These are phyloP conservation scores for Ustulina deusta DNA, from an alignment of 2,329 filamentous ascomycete genomes.

Conservation along the genomic window DNA sequence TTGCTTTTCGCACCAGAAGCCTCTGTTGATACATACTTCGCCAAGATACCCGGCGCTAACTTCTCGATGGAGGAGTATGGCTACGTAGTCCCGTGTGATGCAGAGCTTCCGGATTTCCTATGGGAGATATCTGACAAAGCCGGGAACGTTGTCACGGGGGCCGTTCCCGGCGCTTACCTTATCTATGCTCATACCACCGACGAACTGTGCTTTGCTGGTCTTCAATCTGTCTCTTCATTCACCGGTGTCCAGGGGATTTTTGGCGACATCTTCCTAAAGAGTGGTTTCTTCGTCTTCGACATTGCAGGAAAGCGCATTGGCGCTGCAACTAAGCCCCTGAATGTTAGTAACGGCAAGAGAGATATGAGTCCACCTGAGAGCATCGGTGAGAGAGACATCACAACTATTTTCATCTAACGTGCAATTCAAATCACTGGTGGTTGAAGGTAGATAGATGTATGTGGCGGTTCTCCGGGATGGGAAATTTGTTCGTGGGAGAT, in stretches of 20 bases:
- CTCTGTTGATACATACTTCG: conserved; percentile 71
- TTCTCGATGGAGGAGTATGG: conserved; percentile 61
- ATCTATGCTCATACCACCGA: conserved; percentile 65
- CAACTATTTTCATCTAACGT: conserved; percentile 31
- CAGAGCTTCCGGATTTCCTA: conserved; percentile 67
- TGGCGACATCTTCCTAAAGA: conserved; percentile 84
- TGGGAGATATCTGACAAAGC: conserved; percentile 64
- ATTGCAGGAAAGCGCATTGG: conserved; percentile 59
- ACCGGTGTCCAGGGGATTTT: conserved; percentile 73
- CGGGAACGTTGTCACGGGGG: conserved; percentile 59
- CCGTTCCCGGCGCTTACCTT: conserved; percentile 66
- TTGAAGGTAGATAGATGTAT: conserved; percentile 1
- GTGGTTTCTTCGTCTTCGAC: conserved; percentile 80
- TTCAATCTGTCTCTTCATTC: conserved; percentile 68
- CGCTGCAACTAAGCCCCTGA: conserved; percentile 56
- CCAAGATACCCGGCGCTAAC: conserved; percentile 63
- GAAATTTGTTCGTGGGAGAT: conserved; percentile 3
- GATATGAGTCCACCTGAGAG: conserved; percentile 15
- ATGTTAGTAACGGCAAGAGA: conserved; percentile 45
- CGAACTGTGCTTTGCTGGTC: conserved; percentile 77
- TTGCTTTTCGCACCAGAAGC: conserved; percentile 70
- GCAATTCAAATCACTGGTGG: not conserved
- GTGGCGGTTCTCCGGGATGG: not conserved
- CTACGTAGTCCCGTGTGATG: conserved; percentile 69
- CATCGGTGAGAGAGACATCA: conserved; percentile 4